Conservation (phyloP, 345 rosid genomes). For the Toxicodendron radicans region DNA sequence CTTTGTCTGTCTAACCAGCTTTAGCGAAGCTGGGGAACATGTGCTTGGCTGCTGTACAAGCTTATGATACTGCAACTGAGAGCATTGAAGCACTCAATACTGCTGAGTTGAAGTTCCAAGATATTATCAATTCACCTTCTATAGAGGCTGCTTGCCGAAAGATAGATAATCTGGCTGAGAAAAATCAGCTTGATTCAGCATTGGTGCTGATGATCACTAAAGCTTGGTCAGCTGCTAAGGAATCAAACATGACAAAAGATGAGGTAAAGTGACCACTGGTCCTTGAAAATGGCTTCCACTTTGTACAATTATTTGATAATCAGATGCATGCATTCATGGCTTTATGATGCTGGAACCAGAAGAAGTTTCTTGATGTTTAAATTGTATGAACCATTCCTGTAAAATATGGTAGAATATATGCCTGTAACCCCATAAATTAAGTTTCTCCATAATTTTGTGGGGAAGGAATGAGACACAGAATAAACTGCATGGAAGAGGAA, state of each 20-base stretch:
- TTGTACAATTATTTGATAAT: not conserved
- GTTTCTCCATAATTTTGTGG: not conserved
- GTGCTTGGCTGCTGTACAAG: conserved; percentile 78
- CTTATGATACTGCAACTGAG: conserved; percentile 68
- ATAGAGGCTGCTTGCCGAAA: conserved; percentile 81
- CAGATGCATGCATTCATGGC: not conserved
- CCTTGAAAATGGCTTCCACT: not conserved
- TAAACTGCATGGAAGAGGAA: not conserved
- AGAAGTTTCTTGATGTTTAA: not conserved
- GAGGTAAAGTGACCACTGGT: conserved; percentile 49
- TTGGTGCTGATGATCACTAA: conserved; percentile 84
- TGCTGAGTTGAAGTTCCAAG: conserved; percentile 80
- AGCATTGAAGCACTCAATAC: conserved; percentile 62
- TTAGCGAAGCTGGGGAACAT: conserved; percentile 68
- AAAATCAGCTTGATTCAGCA: conserved; percentile 91
- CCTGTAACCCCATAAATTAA: not conserved
- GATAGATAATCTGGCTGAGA: conserved; percentile 80
- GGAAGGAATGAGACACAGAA: not conserved
- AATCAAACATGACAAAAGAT: conserved; percentile 81
- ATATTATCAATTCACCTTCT: conserved; percentile 79
- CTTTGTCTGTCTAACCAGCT: conserved; percentile 39
- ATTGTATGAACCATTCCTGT: not conserved
- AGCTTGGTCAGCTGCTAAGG: conserved; percentile 97
- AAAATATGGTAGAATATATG: not conserved
- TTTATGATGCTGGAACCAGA: conserved; percentile 7